Evolutionary conservation across 768 basidiomycete genomes (phyloP).

Genomic region (Suillus subluteus): DNA sequence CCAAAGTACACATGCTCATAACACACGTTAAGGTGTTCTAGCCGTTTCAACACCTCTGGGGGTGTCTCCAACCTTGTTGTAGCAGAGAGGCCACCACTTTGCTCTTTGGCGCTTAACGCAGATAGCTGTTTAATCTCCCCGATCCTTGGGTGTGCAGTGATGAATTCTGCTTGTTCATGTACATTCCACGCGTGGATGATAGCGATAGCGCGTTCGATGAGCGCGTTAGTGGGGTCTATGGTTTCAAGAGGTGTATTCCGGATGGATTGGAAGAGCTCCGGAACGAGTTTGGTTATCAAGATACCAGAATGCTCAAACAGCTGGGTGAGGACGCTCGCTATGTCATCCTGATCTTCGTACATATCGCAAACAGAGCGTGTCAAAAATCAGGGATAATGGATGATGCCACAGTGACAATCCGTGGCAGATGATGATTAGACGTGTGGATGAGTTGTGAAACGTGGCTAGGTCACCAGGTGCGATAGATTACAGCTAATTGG

Average conservation of each 20-base stretch:
- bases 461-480: constrained; percentile 7
- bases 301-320: constrained; percentile 74
- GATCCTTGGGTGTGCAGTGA: constrained; percentile 87
- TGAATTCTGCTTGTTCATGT: constrained; percentile 59
- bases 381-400: not conserved
- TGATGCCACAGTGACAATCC: not conserved
- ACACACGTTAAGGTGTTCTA: constrained; percentile 73
- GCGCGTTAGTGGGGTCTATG: constrained; percentile 25
- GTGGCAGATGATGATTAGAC: not conserved
- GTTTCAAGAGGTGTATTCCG: constrained; percentile 44
- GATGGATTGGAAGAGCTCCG: constrained; percentile 43
- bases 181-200: constrained; percentile 58
- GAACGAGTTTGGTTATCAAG: constrained; percentile 55
- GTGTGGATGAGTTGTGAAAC: not conserved
- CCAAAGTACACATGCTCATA: constrained; percentile 78
- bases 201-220: constrained; percentile 58
- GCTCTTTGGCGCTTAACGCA: constrained; percentile 77
- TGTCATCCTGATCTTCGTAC: constrained; percentile 15
- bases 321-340: constrained; percentile 40
- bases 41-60: constrained; percentile 72
- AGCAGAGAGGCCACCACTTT: constrained; percentile 48
- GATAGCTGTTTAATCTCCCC: constrained; percentile 82
- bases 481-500: not conserved
- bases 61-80: constrained; percentile 54
- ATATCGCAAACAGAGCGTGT: not conserved